These are phyloP conservation scores for Leccinellum albellum DNA, from an alignment of 768 basidiomycete genomes.

Conservation along the genomic window DNA sequence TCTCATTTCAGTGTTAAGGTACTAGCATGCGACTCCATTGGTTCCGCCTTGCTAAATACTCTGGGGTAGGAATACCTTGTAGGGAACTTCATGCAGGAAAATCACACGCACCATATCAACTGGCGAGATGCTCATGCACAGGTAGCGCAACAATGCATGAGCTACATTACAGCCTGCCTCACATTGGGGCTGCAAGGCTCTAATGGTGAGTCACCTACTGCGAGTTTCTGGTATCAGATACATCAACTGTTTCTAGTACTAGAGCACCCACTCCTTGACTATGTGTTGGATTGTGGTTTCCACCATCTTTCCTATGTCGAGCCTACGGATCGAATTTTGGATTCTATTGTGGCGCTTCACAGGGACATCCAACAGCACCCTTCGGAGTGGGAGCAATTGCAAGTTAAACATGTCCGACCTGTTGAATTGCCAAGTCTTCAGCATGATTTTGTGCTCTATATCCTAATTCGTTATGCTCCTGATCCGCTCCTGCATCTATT, in stretches of 20 bases:
- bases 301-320: background rate
- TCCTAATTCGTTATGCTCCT: background rate
- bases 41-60: background rate
- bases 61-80: background rate
- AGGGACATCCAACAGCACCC: background rate
- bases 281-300: background rate
- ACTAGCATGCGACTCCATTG: rapidly evolving
- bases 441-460: background rate
- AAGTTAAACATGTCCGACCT: rapidly evolving
- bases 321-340: background rate
- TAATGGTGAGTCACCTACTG: background rate
- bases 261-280: background rate
- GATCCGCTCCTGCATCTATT: background rate
- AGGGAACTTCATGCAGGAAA: rapidly evolving
- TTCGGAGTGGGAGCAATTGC: background rate
- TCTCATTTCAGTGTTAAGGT: background rate
- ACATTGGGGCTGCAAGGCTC: background rate
- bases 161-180: background rate
- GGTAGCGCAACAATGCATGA: background rate
- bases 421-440: background rate
- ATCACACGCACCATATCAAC: background rate
- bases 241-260: background rate
- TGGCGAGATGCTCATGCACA: background rate
- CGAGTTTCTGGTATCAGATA: background rate
- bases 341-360: background rate